phyloP scores from a whole-genome alignment of 2,329 filamentous ascomycete genomes.

The Epichloe glyceriae region DNA sequence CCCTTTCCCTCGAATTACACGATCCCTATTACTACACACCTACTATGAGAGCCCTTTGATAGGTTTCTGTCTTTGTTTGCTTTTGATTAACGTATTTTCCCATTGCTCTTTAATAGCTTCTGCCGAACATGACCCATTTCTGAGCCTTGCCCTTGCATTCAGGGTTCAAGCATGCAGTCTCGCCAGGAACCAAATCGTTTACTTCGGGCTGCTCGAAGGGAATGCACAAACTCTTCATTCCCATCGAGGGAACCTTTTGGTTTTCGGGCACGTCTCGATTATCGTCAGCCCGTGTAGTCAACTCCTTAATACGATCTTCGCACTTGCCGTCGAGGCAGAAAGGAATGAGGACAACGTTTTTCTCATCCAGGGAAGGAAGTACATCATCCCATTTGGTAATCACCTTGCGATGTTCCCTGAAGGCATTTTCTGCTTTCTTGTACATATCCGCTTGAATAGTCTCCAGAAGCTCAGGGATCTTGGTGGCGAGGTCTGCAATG shows the following conservation, averaged over 20 bases:
- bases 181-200: conserved; percentile 48
- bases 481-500: conserved; percentile 58
- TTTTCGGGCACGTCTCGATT: conserved; percentile 39
- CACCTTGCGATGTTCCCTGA: conserved; percentile 66
- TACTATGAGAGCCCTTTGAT: conserved; percentile 4
- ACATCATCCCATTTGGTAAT: conserved; percentile 87
- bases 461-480: conserved; percentile 71
- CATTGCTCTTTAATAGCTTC: conserved; percentile 40
- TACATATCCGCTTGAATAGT: conserved; percentile 79
- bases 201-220: conserved; percentile 74
- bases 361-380: conserved; percentile 74
- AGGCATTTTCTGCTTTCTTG: conserved; percentile 62
- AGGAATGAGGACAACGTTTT: conserved; percentile 87
- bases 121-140: conserved; percentile 87
- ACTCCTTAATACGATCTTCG: conserved; percentile 89
- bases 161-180: conserved; percentile 86
- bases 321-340: conserved; percentile 73
- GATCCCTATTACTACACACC: neutral
- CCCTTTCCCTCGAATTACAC: neutral
- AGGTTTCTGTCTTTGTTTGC: neutral
- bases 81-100: neutral
- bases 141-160: conserved; percentile 66
- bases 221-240: conserved; percentile 61
- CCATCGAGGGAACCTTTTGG: conserved; percentile 44
- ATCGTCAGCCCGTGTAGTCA: conserved; percentile 64